phyloP scores from a whole-genome alignment of 768 basidiomycete species.

The Lactarius hengduanensis region DNA sequence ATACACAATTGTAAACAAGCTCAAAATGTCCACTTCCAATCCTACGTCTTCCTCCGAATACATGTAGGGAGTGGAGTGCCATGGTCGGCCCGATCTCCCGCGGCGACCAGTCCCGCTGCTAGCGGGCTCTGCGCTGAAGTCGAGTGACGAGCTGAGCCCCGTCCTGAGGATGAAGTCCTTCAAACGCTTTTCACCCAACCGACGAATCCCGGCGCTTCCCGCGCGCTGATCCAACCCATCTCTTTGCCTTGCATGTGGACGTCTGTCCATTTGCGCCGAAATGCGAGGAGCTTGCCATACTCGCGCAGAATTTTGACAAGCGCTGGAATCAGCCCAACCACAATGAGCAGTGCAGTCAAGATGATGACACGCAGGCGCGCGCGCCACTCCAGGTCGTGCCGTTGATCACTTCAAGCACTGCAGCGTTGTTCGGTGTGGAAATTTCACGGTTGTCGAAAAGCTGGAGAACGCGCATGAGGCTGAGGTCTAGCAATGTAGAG shows the following conservation, averaged over 20 bases:
- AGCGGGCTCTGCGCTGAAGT: constrained; percentile 33
- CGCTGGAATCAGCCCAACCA: constrained; percentile 63
- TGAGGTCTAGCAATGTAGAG: constrained; percentile 72
- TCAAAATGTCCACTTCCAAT: constrained; percentile 64
- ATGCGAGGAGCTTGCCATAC: constrained; percentile 54
- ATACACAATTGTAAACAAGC: constrained; percentile 74
- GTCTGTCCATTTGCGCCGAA: constrained; percentile 58
- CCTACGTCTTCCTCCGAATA: constrained; percentile 41
- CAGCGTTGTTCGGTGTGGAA: constrained; percentile 35
- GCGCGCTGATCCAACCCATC: constrained; percentile 70
- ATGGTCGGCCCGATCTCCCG: constrained; percentile 2
- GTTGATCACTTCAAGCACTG: constrained; percentile 40
- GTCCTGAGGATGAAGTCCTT: constrained; percentile 66
- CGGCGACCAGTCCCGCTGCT: constrained; percentile 27
- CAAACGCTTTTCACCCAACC: constrained; percentile 70
- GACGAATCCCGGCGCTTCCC: constrained; percentile 61
- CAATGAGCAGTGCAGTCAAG: constrained; percentile 58
- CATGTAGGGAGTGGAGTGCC: constrained; percentile 3
- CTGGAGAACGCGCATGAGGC: constrained; percentile 68
- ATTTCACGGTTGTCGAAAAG: constrained; percentile 49
- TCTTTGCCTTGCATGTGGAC: constrained; percentile 67
- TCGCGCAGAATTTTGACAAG: constrained; percentile 63
- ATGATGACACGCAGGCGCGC: constrained; percentile 65
- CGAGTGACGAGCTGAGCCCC: constrained; percentile 62
- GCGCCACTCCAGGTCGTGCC: constrained; percentile 41